phyloP scores from a whole-genome alignment of 2,329 filamentous ascomycete species.

The Penicillium expansum region DNA sequence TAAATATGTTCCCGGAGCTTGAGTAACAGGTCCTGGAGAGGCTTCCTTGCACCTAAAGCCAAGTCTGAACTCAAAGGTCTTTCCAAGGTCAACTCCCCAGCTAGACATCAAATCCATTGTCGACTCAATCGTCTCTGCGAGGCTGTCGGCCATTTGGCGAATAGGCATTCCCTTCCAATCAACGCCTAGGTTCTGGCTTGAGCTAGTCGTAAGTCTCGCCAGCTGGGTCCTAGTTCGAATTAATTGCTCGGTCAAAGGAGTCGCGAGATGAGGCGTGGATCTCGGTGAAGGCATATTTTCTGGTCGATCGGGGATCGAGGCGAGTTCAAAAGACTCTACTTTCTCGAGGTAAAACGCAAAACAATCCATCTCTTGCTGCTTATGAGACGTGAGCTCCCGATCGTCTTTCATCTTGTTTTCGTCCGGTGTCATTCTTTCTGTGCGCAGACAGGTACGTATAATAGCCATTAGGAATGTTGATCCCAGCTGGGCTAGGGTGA shows the following conservation, averaged over 20 bases:
- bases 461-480: conserved; percentile 39
- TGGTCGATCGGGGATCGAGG: conserved; percentile 2
- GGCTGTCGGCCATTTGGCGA: conserved; percentile 20
- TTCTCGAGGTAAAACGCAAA: conserved; percentile 31
- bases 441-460: conserved; percentile 35
- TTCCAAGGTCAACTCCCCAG: conserved; percentile 17
- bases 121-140: conserved; percentile 26
- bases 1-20: conserved; percentile 12
- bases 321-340: conserved; percentile 23
- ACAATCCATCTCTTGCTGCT: conserved; percentile 35
- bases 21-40: background rate
- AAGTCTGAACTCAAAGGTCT: conserved; percentile 20
- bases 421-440: conserved; percentile 29
- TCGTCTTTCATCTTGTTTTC: conserved; percentile 29
- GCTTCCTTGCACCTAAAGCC: conserved; percentile 15
- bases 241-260: conserved; percentile 5
- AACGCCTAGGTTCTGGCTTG: background rate
- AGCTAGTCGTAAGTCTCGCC: conserved; percentile 22
- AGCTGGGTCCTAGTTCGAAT: conserved; percentile 25
- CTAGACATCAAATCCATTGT: conserved; percentile 31
- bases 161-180: conserved; percentile 32
- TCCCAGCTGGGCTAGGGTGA: conserved; percentile 37
- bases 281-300: conserved; percentile 8
- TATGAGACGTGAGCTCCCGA: conserved; percentile 20
- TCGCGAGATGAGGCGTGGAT: accelerated